Evolutionary conservation across 2,329 filamentous ascomycete species (phyloP).

Genomic region (Aspergillus arachidicola): DNA sequence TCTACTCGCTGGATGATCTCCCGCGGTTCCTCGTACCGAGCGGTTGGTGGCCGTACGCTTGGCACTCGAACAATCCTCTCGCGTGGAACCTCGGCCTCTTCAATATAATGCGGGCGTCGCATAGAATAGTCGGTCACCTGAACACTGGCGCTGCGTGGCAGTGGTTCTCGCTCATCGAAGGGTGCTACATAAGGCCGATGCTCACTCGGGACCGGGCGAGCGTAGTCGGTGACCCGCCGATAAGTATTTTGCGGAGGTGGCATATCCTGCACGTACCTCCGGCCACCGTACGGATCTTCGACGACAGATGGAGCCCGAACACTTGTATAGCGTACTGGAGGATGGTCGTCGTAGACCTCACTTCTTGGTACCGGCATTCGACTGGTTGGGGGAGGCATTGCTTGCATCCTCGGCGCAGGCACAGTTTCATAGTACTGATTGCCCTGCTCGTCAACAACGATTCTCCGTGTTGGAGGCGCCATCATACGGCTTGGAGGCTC

Average conservation of each 20-base stretch:
- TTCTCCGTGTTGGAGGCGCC: slow-evolving; percentile 62
- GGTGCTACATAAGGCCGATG: slow-evolving; percentile 36
- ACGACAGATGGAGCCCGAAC: slow-evolving; percentile 46
- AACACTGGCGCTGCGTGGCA: slow-evolving; percentile 43
- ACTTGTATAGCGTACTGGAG: slow-evolving; percentile 33
- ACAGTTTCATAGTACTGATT: slow-evolving; percentile 72
- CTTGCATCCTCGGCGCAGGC: slow-evolving; percentile 38
- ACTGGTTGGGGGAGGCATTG: slow-evolving; percentile 36
- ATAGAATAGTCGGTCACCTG: slow-evolving; percentile 45
- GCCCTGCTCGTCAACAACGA: slow-evolving; percentile 81
- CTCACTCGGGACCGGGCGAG: slow-evolving; percentile 33
- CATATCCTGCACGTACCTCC: slow-evolving; percentile 49
- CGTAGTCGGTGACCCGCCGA: slow-evolving; percentile 43
- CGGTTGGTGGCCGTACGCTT: slow-evolving; percentile 59
- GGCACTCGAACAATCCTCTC: slow-evolving; percentile 60
- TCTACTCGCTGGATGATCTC: slow-evolving; percentile 45
- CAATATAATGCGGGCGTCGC: slow-evolving; percentile 51
- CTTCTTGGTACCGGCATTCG: slow-evolving; percentile 32
- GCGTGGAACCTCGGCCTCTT: slow-evolving; percentile 65
- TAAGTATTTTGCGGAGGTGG: slow-evolving; percentile 45
- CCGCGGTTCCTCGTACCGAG: slow-evolving; percentile 47
- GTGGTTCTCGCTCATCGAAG: slow-evolving; percentile 37
- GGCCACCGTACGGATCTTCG: slow-evolving; percentile 44
- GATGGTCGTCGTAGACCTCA: slow-evolving; percentile 39
- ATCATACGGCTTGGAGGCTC: slow-evolving; percentile 50